Evolutionary conservation across 345 rosid genomes (phyloP).

Genomic region (Gossypium turneri): DNA sequence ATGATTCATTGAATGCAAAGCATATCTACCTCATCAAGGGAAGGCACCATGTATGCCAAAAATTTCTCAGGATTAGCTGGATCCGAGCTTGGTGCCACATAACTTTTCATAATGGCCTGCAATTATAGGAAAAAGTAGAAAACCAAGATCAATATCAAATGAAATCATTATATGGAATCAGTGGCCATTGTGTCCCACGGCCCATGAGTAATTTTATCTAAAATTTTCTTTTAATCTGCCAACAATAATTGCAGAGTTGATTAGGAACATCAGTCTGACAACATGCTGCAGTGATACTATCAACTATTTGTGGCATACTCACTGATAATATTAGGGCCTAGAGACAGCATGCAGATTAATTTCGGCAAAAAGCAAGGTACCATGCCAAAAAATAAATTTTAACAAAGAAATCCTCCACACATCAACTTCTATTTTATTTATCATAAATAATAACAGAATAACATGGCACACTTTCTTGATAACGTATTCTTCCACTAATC

Average conservation of each 20-base stretch:
- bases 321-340: neutral
- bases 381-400: neutral
- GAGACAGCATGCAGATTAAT: neutral
- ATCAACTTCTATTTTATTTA: neutral
- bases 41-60: conserved; percentile 90
- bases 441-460: neutral
- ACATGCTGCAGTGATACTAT: neutral
- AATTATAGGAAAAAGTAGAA: conserved; percentile 11
- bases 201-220: neutral
- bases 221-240: neutral
- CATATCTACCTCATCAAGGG: conserved; percentile 65
- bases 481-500: neutral
- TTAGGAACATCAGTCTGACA: neutral
- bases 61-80: conserved; percentile 70
- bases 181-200: neutral
- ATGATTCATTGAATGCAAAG: neutral
- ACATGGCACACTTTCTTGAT: neutral
- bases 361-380: neutral
- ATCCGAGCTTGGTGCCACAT: conserved; percentile 64
- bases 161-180: neutral
- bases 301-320: neutral
- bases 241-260: neutral
- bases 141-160: neutral
- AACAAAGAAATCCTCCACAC: neutral
- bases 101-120: conserved; percentile 95